Conservation (phyloP, 2,329 filamentous ascomycete species). For the Emmonsia crescens region DNA sequence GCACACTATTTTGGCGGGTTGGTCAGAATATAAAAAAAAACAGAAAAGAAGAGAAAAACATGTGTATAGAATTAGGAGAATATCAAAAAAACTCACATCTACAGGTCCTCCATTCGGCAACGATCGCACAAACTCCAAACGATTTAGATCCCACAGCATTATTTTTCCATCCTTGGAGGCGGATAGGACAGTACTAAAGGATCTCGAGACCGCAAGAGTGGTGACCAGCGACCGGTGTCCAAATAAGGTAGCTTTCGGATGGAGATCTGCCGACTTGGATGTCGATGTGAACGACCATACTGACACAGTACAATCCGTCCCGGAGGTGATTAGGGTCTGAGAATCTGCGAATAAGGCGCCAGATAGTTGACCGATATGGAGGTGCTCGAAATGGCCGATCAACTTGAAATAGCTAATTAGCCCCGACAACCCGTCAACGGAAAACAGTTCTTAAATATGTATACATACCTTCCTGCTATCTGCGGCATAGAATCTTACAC, state of each 20-base stretch:
- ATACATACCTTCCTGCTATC: constrained; percentile 60
- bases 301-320: constrained; percentile 82
- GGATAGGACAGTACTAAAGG: constrained; percentile 79
- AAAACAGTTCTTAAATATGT: not conserved
- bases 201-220: constrained; percentile 71
- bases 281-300: constrained; percentile 63
- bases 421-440: not conserved
- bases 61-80: not conserved
- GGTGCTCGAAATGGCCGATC: constrained; percentile 82
- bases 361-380: constrained; percentile 84
- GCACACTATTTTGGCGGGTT: constrained; percentile 49
- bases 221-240: constrained; percentile 80
- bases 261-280: constrained; percentile 63
- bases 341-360: constrained; percentile 77
- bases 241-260: constrained; percentile 70
- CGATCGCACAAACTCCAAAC: constrained; percentile 72
- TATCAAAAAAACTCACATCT: constrained; percentile 26
- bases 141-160: constrained; percentile 89
- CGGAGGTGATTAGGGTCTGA: constrained; percentile 80
- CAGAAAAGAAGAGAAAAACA: not conserved
- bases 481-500: constrained; percentile 78
- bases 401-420: constrained; percentile 30
- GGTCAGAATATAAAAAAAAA: not conserved
- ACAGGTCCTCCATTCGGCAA: constrained; percentile 48
- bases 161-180: constrained; percentile 71